A percentile compares a stretch with the other conserved stretches of the same genome.
Evolutionary conservation across 352 stramenopile species (phyloP).

Genomic region (Thraustochytrium striatum): DNA sequence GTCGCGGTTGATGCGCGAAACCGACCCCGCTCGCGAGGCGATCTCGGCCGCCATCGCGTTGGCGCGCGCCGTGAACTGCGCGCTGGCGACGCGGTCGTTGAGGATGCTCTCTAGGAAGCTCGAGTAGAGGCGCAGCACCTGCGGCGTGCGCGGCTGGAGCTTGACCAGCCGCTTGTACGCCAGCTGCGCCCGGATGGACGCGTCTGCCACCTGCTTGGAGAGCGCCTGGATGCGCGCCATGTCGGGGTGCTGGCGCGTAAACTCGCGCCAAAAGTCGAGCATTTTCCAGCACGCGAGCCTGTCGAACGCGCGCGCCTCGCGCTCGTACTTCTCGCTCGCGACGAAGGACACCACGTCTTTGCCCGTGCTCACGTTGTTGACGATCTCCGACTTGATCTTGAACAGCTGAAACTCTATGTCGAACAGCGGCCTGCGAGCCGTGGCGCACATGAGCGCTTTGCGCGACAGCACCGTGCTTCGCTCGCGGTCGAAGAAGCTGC

Average conservation of each 20-base stretch:
- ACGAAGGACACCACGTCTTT: constrained; percentile 33
- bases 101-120: constrained; percentile 6
- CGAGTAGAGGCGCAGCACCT: not conserved
- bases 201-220: not conserved
- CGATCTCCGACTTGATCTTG: constrained; percentile 24
- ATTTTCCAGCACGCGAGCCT: constrained; percentile 14
- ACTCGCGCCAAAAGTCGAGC: constrained; percentile 36
- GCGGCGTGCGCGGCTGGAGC: not conserved
- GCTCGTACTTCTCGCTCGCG: constrained; percentile 25
- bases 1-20: too few relatives aligned
- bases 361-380: constrained; percentile 12
- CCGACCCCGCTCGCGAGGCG: too few relatives aligned
- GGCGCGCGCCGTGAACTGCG: not conserved
- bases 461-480: constrained; percentile 4
- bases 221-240: not conserved
- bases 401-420: constrained; percentile 28
- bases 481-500: constrained; percentile 35
- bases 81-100: constrained; percentile 12
- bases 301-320: constrained; percentile 16
- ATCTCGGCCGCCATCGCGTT: too few relatives aligned
- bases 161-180: constrained; percentile 1
- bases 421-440: not conserved
- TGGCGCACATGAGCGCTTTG: constrained; percentile 4
- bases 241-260: not conserved
- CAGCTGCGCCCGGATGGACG: not conserved